Percentiles rank a stretch among this genome's conserved stretches.
Evolutionary conservation across 805 yeast species (phyloP).

Genomic region (Saccharomyces paradoxus): DNA sequence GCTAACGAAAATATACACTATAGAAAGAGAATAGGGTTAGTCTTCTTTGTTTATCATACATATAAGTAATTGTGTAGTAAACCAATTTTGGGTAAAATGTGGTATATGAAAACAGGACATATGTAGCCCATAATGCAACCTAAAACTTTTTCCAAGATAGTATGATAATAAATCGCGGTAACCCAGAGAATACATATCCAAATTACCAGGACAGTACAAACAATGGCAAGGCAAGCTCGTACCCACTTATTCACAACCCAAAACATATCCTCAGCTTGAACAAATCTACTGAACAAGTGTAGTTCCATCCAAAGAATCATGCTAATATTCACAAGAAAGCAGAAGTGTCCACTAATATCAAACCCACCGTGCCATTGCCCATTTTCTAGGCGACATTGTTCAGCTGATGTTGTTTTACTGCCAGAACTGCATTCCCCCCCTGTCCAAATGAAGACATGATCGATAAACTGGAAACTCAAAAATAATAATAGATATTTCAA

Average conservation of each 20-base stretch:
- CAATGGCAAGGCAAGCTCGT: constrained; percentile 2
- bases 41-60: background rate
- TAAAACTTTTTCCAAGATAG: constrained; percentile 59
- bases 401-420: constrained; percentile 25
- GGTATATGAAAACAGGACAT: constrained; percentile 42
- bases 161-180: constrained; percentile 80
- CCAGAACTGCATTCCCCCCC: constrained; percentile 30
- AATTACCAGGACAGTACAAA: constrained; percentile 15
- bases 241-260: constrained; percentile 1
- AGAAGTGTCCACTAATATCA: constrained; percentile 48
- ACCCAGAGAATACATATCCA: constrained; percentile 59
- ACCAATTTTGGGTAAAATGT: constrained; percentile 15
- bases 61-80: background rate
- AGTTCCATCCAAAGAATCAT: constrained; percentile 35
- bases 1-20: background rate
- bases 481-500: constrained; percentile 21
- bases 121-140: constrained; percentile 61
- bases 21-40: constrained; percentile 1
- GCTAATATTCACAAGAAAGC: constrained; percentile 38
- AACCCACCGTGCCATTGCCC: constrained; percentile 44
- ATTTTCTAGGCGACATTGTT: constrained; percentile 22
- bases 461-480: constrained; percentile 26
- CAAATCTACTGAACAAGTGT: constrained; percentile 5
- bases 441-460: constrained; percentile 26
- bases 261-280: constrained; percentile 8